Evolutionary conservation across 352 stramenopile genomes (phyloP).

Genomic region (Pythium rishiriense): DNA sequence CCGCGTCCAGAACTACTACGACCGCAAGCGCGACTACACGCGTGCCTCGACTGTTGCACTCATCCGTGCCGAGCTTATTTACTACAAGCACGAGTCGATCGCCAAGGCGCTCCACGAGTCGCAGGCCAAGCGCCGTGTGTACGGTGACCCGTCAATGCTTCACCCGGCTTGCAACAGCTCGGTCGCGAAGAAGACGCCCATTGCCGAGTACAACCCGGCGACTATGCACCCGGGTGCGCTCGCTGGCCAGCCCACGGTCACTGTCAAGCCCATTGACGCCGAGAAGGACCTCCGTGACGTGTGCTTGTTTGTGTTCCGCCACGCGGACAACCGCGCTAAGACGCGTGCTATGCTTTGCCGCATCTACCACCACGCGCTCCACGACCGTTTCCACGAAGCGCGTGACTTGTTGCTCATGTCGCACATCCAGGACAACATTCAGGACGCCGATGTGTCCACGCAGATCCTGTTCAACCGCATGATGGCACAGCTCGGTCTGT

Average conservation of each 20-base stretch:
- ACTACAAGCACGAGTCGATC: conserved; percentile 97
- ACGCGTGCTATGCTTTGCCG: conserved; percentile 98
- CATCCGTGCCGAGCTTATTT: conserved; percentile 94
- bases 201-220: conserved; percentile 56
- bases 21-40: conserved; percentile 63
- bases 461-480: conserved; percentile 98
- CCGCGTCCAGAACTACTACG: conserved; percentile 91
- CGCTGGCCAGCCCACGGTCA: conserved; percentile 70
- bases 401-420: conserved; percentile 98
- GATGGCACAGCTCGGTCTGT: conserved; percentile 94
- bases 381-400: conserved; percentile 98
- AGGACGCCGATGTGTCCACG: conserved; percentile 90
- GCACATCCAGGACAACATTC: conserved; percentile 97
- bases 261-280: conserved; percentile 53
- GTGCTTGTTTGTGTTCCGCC: conserved; percentile 93
- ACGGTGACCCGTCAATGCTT: conserved; percentile 81
- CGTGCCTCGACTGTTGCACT: conserved; percentile 90
- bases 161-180: conserved; percentile 85
- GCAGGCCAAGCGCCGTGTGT: conserved; percentile 81
- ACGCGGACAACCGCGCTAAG: conserved; percentile 92
- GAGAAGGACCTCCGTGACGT: conserved; percentile 88
- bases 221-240: conserved; percentile 75
- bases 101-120: conserved; percentile 71
- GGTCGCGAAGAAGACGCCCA: conserved; percentile 37
- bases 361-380: conserved; percentile 97